These are phyloP conservation scores for Ceratobasidium sp. DNA, from an alignment of 1,284 basidiomycete species.

Conservation along the genomic window DNA sequence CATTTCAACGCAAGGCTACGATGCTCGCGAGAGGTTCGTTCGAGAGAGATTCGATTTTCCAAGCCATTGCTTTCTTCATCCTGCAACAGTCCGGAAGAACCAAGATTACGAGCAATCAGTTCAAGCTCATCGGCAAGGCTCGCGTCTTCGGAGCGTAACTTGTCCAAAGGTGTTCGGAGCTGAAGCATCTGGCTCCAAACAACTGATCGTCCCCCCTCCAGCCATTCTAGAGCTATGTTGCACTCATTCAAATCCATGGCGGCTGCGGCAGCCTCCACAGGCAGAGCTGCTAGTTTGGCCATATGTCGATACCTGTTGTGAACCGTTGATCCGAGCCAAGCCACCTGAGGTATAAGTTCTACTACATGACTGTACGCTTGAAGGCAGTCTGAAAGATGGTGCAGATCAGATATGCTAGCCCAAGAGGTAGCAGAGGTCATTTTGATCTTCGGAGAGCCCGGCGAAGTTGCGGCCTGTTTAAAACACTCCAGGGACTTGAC, in stretches of 20 bases:
- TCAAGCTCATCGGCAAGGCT: not conserved
- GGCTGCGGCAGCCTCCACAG: not conserved
- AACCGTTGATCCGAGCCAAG: constrained; percentile 8
- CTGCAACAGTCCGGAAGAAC: not conserved
- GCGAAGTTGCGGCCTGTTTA: not conserved
- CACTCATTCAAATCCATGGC: not conserved
- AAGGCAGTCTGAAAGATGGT: not conserved
- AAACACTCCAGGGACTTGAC: too few species aligned
- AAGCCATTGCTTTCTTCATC: not conserved
- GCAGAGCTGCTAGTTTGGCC: not conserved
- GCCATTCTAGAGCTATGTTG: not conserved
- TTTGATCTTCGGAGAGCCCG: not conserved
- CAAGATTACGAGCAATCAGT: not conserved
- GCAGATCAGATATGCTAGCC: not conserved
- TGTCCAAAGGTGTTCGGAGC: constrained; percentile 16
- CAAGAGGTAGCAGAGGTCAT: not conserved
- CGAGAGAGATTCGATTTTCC: not conserved
- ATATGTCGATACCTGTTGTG: not conserved
- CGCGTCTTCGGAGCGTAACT: not conserved
- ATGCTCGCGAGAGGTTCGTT: not conserved
- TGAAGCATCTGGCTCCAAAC: constrained; percentile 11
- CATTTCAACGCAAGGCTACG: not conserved
- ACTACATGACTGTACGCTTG: not conserved
- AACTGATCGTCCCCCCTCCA: not conserved
- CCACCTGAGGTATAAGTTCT: not conserved